Base-by-base conservation (phyloP, 139 green algal genomes). In the Spirogloea muscicola region DNA sequence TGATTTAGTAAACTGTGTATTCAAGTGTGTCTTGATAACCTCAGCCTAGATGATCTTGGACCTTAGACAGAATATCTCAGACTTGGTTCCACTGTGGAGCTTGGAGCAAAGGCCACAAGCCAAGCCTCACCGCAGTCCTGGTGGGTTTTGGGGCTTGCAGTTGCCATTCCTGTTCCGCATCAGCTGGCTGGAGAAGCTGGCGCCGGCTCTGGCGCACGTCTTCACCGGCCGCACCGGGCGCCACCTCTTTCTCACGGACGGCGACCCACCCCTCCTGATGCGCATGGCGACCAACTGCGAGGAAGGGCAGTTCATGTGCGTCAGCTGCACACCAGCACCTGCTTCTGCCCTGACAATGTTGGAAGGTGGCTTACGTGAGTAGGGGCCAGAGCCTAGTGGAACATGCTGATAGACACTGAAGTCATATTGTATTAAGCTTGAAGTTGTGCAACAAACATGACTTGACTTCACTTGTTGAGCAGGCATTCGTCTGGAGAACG, bases 201-300 rank as follows among this genome's bases (percentile, higher is more conserved):
- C 71, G 13, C 63, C 71, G 13, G 31, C 71, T 37, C 10, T 79
- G 36, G 71, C 71, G 16, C 71, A 61, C 5, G 27, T 79, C 31
- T 38, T 79, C 41, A 40, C 46, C 25, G 71, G 71, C 21, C 10
- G 31, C 21, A 79, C 71, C 6, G 71, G 71, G 2, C 40, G 71
- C 25, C 71, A 79, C 18, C 60, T 79, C 6, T 79, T 79, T 18
- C 71, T 79, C 18, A 25, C 61, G 46, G 71, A 79, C 48, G 71
- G 65, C 5, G 34, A 71, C 41, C 6, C 16, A 18, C 68, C 68
- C 27, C 29, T 76, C 18, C 68, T 76, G 27, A 10, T 76, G 18
- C 9, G 49, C 18, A 76, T 76, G 68, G 51, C 51, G 18, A 9
- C 51, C 34, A 51, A 76, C 40, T 48, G 27, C 39, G 7, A 3